Evolutionary conservation across 495 filamentous ascomycete species (phyloP).

Genomic region (Penicillium chermesinum): DNA sequence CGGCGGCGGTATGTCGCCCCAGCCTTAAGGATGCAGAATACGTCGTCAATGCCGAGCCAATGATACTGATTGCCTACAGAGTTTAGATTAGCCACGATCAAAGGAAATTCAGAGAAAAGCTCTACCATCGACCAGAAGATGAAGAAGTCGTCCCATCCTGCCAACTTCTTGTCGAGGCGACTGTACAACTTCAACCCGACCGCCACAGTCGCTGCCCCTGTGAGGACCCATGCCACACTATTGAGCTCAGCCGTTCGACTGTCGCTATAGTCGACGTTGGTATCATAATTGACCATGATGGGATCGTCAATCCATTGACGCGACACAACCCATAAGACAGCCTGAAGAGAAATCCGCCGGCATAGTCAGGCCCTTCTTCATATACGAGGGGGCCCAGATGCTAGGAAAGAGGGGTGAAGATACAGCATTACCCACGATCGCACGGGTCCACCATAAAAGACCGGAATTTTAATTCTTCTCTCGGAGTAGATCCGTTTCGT

Average conservation of each 20-base stretch:
- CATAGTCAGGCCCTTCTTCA: background rate
- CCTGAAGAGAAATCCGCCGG: background rate
- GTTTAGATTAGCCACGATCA: background rate
- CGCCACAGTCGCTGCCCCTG: constrained; percentile 12
- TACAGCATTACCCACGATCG: too few relatives aligned
- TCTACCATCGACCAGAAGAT: constrained; percentile 24
- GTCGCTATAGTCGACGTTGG: constrained; percentile 15
- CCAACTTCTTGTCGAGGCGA: constrained; percentile 5
- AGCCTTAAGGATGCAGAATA: constrained; percentile 18
- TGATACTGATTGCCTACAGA: constrained; percentile 20
- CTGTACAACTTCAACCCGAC: constrained; percentile 16
- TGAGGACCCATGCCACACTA: constrained; percentile 17
- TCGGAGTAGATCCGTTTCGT: background rate
- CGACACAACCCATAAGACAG: background rate
- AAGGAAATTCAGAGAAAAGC: background rate
- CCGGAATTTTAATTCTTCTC: background rate
- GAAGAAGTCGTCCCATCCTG: constrained; percentile 23
- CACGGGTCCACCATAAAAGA: too few relatives aligned
- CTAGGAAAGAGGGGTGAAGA: too few relatives aligned
- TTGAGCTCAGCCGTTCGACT: constrained; percentile 11
- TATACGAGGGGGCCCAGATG: background rate
- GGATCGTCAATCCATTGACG: background rate
- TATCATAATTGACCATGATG: constrained; percentile 13
- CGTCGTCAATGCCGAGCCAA: constrained; percentile 18
- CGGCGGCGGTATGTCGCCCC: constrained; percentile 21